Percentiles rank a stretch among this genome's conserved stretches.
These are phyloP conservation scores for Podochytrium sp. DNA, from an alignment of 192 early-diverging fungal genomes.

Conservation along the genomic window DNA sequence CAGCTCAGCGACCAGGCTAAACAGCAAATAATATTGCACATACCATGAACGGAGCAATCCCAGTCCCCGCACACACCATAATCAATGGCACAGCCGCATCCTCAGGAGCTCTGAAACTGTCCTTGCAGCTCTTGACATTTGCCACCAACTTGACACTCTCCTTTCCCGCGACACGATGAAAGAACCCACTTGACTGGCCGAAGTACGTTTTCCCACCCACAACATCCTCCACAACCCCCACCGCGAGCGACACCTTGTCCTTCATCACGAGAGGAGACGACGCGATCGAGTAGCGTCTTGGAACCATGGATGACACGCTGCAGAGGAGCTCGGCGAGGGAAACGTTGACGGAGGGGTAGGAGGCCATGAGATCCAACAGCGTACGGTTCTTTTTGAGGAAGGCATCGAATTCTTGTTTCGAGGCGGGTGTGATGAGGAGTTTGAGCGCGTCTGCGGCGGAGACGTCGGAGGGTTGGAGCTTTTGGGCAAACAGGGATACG, in stretches of 20 bases:
- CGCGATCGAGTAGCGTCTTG: slow-evolving; percentile 46
- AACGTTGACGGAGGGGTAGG: slow-evolving; percentile 41
- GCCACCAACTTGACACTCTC: slow-evolving; percentile 2
- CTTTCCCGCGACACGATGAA: slow-evolving; percentile 6
- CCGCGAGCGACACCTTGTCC: slow-evolving; percentile 10
- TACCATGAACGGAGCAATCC: slow-evolving; percentile 83
- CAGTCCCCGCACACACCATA: slow-evolving; percentile 88
- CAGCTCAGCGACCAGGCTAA: background rate
- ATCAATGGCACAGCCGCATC: slow-evolving; percentile 64
- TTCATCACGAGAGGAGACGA: slow-evolving; percentile 9
- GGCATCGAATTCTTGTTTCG: slow-evolving; percentile 39
- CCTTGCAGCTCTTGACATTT: slow-evolving; percentile 14
- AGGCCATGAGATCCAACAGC: slow-evolving; percentile 49
- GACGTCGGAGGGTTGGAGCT: slow-evolving; percentile 22
- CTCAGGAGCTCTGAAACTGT: slow-evolving; percentile 65
- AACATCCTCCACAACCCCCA: slow-evolving; percentile 31
- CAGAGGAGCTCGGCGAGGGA: slow-evolving; percentile 48
- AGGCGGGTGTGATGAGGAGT: slow-evolving; percentile 33
- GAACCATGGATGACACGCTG: slow-evolving; percentile 33
- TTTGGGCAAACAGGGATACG: slow-evolving; percentile 42
- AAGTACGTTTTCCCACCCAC: slow-evolving; percentile 6
- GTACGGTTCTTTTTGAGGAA: slow-evolving; percentile 51
- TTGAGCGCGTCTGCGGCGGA: slow-evolving; percentile 23
- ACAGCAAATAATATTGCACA: background rate
- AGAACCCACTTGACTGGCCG: slow-evolving; percentile 31